Evolutionary conservation across 1,284 basidiomycete genomes (phyloP).

Genomic region (Ustilago curta): DNA sequence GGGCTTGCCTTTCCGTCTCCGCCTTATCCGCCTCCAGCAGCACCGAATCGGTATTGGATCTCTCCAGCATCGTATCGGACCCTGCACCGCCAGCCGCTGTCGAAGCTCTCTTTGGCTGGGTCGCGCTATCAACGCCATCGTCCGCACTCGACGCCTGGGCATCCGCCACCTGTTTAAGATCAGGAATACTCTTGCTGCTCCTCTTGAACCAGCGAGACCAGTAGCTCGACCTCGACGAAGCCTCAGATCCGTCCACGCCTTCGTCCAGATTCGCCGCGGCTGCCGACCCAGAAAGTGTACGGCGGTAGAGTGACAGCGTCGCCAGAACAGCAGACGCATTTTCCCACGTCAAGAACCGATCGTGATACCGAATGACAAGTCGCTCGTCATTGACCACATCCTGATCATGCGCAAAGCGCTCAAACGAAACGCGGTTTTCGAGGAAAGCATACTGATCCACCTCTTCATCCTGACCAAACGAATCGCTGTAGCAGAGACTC

Average conservation of each 20-base stretch:
- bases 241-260: constrained; percentile 61
- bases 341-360: constrained; percentile 72
- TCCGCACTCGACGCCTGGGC: constrained; percentile 7
- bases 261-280: constrained; percentile 22
- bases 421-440: constrained; percentile 72
- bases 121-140: neutral
- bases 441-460: constrained; percentile 69
- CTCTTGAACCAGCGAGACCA: constrained; percentile 66
- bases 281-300: constrained; percentile 28
- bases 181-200: constrained; percentile 47
- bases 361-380: constrained; percentile 72
- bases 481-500: constrained; percentile 51
- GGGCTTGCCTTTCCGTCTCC: constrained; percentile 5
- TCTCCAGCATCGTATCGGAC: constrained; percentile 41
- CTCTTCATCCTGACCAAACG: constrained; percentile 53
- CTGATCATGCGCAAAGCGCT: constrained; percentile 72
- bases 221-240: constrained; percentile 35
- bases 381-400: constrained; percentile 72
- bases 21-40: constrained; percentile 38
- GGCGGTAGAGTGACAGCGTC: constrained; percentile 69
- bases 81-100: neutral
- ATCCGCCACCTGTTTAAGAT: constrained; percentile 31
- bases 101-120: constrained; percentile 5
- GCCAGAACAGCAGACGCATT: constrained; percentile 72
- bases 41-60: constrained; percentile 48